Evolutionary conservation across 768 basidiomycete genomes (phyloP).

Genomic region (Hortiboletus campestris): DNA sequence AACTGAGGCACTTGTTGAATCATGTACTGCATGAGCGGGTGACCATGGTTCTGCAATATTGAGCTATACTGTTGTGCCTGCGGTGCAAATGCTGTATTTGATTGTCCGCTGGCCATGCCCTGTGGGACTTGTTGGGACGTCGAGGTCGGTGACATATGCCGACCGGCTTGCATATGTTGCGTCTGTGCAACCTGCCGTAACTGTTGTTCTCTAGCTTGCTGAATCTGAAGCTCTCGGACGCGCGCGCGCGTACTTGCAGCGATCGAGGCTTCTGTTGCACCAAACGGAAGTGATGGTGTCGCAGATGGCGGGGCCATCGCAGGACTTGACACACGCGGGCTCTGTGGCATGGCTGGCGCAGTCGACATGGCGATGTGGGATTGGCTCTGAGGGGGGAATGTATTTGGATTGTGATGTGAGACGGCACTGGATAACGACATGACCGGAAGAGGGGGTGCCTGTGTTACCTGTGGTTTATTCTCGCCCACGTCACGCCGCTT

Average conservation of each 20-base stretch:
- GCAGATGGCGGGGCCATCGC: constrained; percentile 30
- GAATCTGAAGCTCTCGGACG: constrained; percentile 35
- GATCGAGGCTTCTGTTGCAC: constrained; percentile 34
- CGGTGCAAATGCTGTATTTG: constrained; percentile 28
- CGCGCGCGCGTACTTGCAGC: constrained; percentile 34
- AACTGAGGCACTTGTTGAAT: constrained; percentile 52
- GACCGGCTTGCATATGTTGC: constrained; percentile 34
- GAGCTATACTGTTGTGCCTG: constrained; percentile 43
- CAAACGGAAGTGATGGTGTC: constrained; percentile 32
- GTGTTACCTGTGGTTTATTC: constrained; percentile 45
- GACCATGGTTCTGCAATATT: constrained; percentile 51
- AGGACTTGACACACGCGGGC: constrained; percentile 33
- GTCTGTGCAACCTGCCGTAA: constrained; percentile 33
- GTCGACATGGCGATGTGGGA: constrained; percentile 11
- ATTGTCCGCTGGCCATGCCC: constrained; percentile 11
- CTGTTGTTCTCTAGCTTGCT: constrained; percentile 35
- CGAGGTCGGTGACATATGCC: constrained; percentile 46
- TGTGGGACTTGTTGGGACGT: constrained; percentile 23
- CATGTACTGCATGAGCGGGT: constrained; percentile 61
- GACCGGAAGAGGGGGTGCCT: constrained; percentile 33
- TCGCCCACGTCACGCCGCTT: constrained; percentile 76
- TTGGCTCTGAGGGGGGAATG: constrained; percentile 21
- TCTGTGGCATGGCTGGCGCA: constrained; percentile 24
- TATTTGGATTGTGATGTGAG: constrained; percentile 23
- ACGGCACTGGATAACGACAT: constrained; percentile 16